Percentiles rank a stretch among this genome's conserved stretches.
phyloP scores from a whole-genome alignment of 495 filamentous ascomycete genomes.

The Trypethelium eluteriae region DNA sequence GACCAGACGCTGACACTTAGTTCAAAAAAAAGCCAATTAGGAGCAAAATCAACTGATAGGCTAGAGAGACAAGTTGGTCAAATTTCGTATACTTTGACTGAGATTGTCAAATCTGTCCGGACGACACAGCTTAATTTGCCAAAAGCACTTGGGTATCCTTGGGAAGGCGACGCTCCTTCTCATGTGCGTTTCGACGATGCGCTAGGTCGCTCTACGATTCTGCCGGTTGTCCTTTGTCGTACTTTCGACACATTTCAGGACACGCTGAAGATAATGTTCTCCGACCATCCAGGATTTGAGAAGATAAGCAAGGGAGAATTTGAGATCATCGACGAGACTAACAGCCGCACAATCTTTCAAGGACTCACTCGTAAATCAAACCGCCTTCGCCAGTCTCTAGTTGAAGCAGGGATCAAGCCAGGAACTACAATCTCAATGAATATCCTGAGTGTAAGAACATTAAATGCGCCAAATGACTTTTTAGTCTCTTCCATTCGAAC shows the following conservation, averaged over 20 bases:
- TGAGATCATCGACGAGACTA: slow-evolving; percentile 7
- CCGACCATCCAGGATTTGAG: slow-evolving; percentile 5
- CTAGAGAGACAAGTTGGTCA: slow-evolving; percentile 3
- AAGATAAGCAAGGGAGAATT: not conserved
- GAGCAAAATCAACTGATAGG: slow-evolving; percentile 1
- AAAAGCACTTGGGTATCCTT: slow-evolving; percentile 7
- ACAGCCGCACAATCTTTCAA: not conserved
- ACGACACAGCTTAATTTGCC: slow-evolving; percentile 1
- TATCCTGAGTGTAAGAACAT: not conserved
- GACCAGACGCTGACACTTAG: not conserved
- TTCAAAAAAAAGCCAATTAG: not conserved
- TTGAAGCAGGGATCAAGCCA: slow-evolving; percentile 6
- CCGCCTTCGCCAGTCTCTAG: not conserved
- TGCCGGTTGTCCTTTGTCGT: slow-evolving; percentile 1
- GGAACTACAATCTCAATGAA: slow-evolving; percentile 5
- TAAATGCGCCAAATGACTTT: not conserved
- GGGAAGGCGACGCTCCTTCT: slow-evolving; percentile 4
- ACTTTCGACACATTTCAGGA: slow-evolving; percentile 5
- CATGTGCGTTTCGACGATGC: slow-evolving; percentile 5
- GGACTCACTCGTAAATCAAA: slow-evolving; percentile 1
- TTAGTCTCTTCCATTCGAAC: not conserved
- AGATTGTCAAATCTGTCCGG: slow-evolving; percentile 4
- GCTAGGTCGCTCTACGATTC: not conserved
- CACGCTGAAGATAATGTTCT: slow-evolving; percentile 5
- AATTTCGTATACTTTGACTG: not conserved